Evolutionary conservation across 164 flowering plant genomes (phyloP), one percentile per base, ranked within the genome.

Genomic region (Magnolia changhungtana): DNA sequence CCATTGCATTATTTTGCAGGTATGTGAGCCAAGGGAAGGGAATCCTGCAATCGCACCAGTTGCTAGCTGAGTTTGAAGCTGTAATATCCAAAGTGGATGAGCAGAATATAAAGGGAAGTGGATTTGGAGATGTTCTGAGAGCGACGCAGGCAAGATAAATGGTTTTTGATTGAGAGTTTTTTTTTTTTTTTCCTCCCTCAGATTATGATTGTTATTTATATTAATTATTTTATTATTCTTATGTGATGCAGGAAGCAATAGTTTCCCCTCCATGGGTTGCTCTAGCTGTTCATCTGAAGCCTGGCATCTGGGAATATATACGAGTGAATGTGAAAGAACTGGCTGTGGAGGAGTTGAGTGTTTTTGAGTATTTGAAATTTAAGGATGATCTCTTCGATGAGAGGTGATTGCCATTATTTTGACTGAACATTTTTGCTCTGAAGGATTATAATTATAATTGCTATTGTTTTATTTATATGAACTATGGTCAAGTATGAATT

Each of bases 261-360:
- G 92, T 91, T 19, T 79, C 86, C 50, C 88, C 98, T 73, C 99
- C 99, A 68, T 92, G 97, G 97, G 86, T 94, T 61, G 97, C 97
- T 1, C 87, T 96, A 31, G 98, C 98, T 49, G 90, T 94, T 63
- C 97, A 98, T 19, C 91, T 94, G 1, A 84, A 92, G 84, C 99
- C 98, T 64, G 98, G 99, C 72, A 92, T 96, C 20, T 96, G 99
- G 99, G 99, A 96, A 67, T 93, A 96, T 76, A 82, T 96, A 1
- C 86, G 98, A 4, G 90, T 94, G 52, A 91, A 94, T 79, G 79
- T 89, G 27, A 84, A 88, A 45, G 93, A 89, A 2, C 88, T 91
- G 31, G 87, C 84, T 51, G 90, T 89, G 50, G 97, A 94, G 81
- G 91, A 90, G 83, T 58, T 96, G 73, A 79, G 79, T 0, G 88